Evolutionary conservation across 768 basidiomycete species (phyloP).

Genomic region (Calocybe cyanea): DNA sequence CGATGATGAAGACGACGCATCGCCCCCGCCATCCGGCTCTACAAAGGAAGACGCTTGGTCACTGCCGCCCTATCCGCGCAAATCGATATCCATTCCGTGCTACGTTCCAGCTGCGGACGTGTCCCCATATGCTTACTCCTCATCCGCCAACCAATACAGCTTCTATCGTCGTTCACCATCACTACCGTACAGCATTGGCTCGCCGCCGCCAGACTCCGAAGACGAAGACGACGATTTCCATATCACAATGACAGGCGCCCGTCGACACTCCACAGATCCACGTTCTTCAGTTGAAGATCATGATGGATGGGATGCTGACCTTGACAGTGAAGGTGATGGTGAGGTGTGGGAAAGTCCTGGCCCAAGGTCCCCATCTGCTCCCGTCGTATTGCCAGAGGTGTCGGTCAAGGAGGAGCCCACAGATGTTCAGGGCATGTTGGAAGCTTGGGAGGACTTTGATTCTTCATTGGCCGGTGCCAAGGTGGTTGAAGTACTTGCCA

Average conservation of each 20-base stretch:
- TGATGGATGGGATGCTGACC: conserved; percentile 40
- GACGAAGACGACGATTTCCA: conserved; percentile 53
- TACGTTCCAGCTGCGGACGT: conserved; percentile 43
- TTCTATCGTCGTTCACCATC: conserved; percentile 56
- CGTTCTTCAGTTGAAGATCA: conserved; percentile 23
- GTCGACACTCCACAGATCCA: conserved; percentile 27
- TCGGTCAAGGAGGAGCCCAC: conserved; percentile 57
- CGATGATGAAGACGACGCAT: no score
- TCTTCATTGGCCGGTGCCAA: conserved; percentile 36
- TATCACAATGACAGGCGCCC: conserved; percentile 38
- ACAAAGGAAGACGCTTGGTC: conserved; percentile 41
- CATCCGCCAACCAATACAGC: conserved; percentile 18
- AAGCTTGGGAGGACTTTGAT: conserved; percentile 69
- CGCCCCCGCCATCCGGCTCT: neutral
- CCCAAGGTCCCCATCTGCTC: conserved; percentile 59
- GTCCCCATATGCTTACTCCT: conserved; percentile 15
- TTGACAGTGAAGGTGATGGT: conserved; percentile 55
- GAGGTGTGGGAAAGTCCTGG: conserved; percentile 66
- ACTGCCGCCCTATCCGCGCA: conserved; percentile 53
- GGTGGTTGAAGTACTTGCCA: conserved; percentile 39
- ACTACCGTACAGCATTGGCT: conserved; percentile 50
- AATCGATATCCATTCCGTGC: conserved; percentile 53
- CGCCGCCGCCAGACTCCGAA: conserved; percentile 72
- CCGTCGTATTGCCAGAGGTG: conserved; percentile 31
- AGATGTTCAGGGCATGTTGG: conserved; percentile 62